Evolutionary conservation across 805 yeast species (phyloP), one percentile per base, ranked within the genome.

Genomic region (Pichia exigua): DNA sequence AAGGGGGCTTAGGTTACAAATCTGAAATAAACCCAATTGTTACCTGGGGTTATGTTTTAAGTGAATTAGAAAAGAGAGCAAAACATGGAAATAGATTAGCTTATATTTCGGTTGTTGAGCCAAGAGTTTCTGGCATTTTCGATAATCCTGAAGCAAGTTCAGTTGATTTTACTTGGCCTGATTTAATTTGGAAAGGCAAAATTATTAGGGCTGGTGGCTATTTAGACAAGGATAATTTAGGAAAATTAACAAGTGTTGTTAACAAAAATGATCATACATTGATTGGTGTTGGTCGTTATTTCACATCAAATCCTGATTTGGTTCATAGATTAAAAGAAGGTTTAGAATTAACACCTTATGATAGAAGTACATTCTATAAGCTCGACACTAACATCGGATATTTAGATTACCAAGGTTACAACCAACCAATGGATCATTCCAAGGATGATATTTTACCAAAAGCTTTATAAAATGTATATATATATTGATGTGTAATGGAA

Each of bases 41-140:
- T 7, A 62, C 61, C 28, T 71, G 61, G 54, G 68, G 71, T 6
- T 73, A 75, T 54, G 52, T 77, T 8, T 56, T 72, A 42, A 60
- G 61, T 35, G 67, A 73, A 59, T 59, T 76, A 59, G 56, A 65
- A 71, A 46, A 52, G 48, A 60, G 72, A 50, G 70, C 69, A 4
- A 42, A 53, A 15, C 21, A 54, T 10, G 59, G 58, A 27, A 49
- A 57, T 7, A 47, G 53, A 26, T 40, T 59, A 21, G 66, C 65
- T 3, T 63, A 62, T 43, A 54, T 65, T 17, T 61, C 64, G 8
- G 42, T 55, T 48, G 69, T 61, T 18, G 97, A 90, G 59, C 83
- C 81, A 1, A 90, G 82, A 40, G 95, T 88, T 62, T 95, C 89
- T 61, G 68, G 88, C 57, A 61, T 51, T 39, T 22, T 28, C 11